phyloP scores from a whole-genome alignment of 2,329 filamentous ascomycete genomes.

The Alternaria viburni region DNA sequence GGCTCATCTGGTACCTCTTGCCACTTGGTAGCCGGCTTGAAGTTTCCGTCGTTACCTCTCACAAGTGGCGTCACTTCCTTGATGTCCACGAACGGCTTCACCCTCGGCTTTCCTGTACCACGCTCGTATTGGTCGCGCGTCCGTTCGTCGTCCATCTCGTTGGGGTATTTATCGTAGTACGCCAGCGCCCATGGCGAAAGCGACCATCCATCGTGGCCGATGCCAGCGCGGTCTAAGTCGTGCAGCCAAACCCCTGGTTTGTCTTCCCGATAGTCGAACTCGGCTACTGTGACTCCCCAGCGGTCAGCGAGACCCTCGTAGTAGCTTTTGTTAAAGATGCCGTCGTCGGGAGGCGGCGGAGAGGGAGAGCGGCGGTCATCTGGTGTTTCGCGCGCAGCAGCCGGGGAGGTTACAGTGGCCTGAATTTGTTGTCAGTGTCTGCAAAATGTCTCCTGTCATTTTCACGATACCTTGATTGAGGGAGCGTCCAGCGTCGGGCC shows the following conservation, averaged over 20 bases:
- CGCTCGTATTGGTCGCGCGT: background rate
- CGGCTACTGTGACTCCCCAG: background rate
- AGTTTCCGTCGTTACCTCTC: background rate
- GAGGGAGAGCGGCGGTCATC: background rate
- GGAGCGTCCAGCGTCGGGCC: background rate
- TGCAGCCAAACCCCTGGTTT: background rate
- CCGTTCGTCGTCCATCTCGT: background rate
- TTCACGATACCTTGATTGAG: background rate
- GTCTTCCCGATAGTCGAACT: background rate
- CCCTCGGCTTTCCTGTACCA: background rate
- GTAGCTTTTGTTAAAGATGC: background rate
- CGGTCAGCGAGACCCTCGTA: background rate
- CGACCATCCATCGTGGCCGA: background rate
- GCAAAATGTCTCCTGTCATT: too few relatives aligned
- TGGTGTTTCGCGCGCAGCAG: background rate
- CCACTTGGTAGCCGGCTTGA: background rate
- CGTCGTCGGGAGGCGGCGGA: background rate
- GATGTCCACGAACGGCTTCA: background rate
- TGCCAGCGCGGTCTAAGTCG: background rate
- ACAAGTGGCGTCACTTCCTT: background rate
- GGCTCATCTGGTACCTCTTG: background rate
- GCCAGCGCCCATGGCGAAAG: background rate
- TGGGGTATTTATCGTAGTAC: background rate
- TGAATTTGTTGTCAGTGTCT: background rate
- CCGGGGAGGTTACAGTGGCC: background rate